Evolutionary conservation across 495 filamentous ascomycete species (phyloP).

Genomic region (Talaromyces nanjingensis): DNA sequence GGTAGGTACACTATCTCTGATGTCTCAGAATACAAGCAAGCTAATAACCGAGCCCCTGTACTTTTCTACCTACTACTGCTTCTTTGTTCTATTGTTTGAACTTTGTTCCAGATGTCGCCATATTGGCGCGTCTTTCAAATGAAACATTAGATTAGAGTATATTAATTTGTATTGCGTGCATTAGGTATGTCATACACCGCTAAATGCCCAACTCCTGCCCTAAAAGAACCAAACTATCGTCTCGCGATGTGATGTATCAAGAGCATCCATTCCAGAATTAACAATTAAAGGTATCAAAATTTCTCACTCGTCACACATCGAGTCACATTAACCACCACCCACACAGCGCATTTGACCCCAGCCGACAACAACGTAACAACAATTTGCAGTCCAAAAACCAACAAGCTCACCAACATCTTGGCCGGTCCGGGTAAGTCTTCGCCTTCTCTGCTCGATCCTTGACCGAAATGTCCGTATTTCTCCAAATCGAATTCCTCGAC

Average conservation of each 20-base stretch:
- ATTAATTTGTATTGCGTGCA: not conserved
- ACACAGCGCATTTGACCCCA: constrained; percentile 32
- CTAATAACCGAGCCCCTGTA: not conserved
- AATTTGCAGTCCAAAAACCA: constrained; percentile 35
- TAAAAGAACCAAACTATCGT: not conserved
- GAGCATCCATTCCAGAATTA: not conserved
- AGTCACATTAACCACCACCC: constrained; percentile 30
- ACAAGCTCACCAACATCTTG: constrained; percentile 24
- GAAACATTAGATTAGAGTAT: not conserved
- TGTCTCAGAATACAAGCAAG: not conserved
- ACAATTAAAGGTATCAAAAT: constrained; percentile 18
- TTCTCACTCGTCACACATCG: constrained; percentile 35
- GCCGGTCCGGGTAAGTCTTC: constrained; percentile 32
- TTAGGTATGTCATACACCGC: not conserved
- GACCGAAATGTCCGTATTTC: constrained; percentile 33
- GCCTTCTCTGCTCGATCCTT: constrained; percentile 27
- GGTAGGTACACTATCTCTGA: not conserved
- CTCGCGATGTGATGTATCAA: not conserved
- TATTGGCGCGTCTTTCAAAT: not conserved
- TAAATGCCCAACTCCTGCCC: not conserved
- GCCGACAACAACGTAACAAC: constrained; percentile 28
- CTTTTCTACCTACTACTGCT: not conserved
- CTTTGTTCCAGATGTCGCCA: too few species aligned
- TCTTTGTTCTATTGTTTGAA: not conserved
- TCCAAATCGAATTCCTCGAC: constrained; percentile 42